Evolutionary conservation across 495 filamentous ascomycete genomes (phyloP), one percentile per base, ranked within the genome.

Genomic region (Rhypophila decipiens): DNA sequence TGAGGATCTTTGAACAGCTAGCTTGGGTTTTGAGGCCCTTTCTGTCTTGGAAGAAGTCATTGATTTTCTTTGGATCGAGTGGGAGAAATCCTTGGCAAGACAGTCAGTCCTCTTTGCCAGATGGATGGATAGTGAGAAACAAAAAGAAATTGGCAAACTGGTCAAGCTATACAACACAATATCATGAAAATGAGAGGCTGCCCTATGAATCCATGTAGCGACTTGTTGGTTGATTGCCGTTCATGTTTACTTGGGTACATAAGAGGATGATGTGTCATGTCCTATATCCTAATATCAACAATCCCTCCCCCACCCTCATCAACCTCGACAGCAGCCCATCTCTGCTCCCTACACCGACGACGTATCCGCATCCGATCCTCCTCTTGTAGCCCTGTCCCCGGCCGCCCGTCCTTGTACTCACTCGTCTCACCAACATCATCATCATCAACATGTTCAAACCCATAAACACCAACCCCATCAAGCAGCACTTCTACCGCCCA

Each of bases 401-500:
- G n/a, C n/a, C n/a, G n/a, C n/a, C n/a, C n/a, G n/a, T n/a, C n/a
- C n/a, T n/a, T n/a, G n/a, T n/a, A n/a, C n/a, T n/a, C n/a, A n/a
- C n/a, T n/a, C n/a, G n/a, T n/a, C n/a, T n/a, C n/a, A n/a, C n/a
- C n/a, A n/a, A n/a, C n/a, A n/a, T n/a, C n/a, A n/a, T n/a, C n/a
- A n/a, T n/a, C n/a, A n/a, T n/a, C n/a, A n/a, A n/a, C n/a, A n/a
- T n/a, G n/a, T n/a, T n/a, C n/a, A n/a, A n/a, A n/a, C n/a, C n/a
- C 39, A 50, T 52, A 68, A 11, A 61, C 50, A 19, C 69, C 69
- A 7, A 66, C 17, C 51, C 70, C 67, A 44, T 75, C 71, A 3
- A 71, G 37, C 50, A 75, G 36, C n/a, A 70, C 63, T 58, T 75
- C 70, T 12, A 72, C 62, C 7, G 65, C 60, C 68, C 70, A 72